Evolutionary conservation across 148 eudicot genomes (phyloP).

Genomic region (Diospyros kaki): DNA sequence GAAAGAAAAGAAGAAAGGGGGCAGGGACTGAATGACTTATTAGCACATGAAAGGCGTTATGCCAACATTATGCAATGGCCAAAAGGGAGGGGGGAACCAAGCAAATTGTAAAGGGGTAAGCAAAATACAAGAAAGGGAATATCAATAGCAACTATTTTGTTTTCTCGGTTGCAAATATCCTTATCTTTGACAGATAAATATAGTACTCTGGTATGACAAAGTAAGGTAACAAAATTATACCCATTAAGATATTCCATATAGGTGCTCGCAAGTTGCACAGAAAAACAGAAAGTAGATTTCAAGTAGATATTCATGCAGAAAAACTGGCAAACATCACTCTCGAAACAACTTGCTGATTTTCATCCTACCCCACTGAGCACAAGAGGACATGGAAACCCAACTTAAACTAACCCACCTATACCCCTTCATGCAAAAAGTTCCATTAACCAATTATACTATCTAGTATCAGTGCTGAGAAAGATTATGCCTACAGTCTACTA

Average conservation of each 20-base stretch:
- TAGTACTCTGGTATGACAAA: background rate
- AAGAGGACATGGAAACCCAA: background rate
- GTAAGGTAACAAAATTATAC: background rate
- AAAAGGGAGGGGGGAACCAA: too few species aligned
- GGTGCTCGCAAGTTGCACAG: conserved; percentile 2
- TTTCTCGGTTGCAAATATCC: background rate
- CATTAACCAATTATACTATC: background rate
- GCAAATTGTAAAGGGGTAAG: background rate
- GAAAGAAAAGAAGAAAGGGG: too few species aligned
- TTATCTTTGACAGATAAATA: background rate
- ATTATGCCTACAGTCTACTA: background rate
- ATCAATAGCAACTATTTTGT: background rate
- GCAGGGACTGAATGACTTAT: too few species aligned
- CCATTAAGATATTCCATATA: background rate
- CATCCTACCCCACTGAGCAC: background rate
- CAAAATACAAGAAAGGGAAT: background rate
- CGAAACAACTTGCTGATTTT: background rate
- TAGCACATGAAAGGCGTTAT: too few species aligned
- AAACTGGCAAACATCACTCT: background rate
- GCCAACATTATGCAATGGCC: too few species aligned
- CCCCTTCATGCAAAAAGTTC: background rate
- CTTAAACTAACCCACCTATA: background rate
- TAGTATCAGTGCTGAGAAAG: background rate
- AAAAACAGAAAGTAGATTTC: background rate
- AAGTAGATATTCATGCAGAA: background rate